Conservation (phyloP, 129 eudicot genomes). For the Erigeron canadensis region DNA sequence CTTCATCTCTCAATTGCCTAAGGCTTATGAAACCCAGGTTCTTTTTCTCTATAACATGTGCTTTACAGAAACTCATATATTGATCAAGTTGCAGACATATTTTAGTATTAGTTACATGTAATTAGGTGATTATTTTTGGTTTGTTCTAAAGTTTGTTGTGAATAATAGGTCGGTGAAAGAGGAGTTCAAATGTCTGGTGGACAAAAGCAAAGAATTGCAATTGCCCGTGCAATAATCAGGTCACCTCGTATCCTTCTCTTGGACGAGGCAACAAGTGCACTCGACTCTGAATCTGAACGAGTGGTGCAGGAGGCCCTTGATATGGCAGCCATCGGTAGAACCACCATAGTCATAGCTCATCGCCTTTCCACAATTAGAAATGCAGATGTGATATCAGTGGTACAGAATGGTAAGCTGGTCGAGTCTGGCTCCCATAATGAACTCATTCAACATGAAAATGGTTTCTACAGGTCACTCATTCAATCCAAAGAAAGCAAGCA, state of each 20-base stretch:
- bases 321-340: constrained; percentile 67
- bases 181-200: constrained; percentile 92
- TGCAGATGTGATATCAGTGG: constrained; percentile 70
- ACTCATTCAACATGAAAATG: constrained; percentile 51
- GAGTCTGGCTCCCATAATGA: constrained; percentile 73
- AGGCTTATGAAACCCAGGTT: constrained; percentile 94
- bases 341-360: constrained; percentile 88
- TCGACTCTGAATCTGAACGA: constrained; percentile 85
- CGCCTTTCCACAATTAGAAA: constrained; percentile 85
- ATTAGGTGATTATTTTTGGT: not conserved
- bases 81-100: too few species aligned
- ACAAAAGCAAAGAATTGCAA: constrained; percentile 86
- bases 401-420: constrained; percentile 58
- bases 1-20: constrained; percentile 81
- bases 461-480: constrained; percentile 60
- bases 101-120: not conserved
- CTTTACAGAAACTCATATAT: not conserved
- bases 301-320: constrained; percentile 89
- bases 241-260: constrained; percentile 76
- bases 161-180: constrained; percentile 79
- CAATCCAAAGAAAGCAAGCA: constrained; percentile 57
- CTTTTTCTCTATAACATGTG: not conserved
- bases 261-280: constrained; percentile 91
- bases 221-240: constrained; percentile 76
- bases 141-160: not conserved